These are phyloP conservation scores for Huntiella omanensis DNA, from an alignment of 2,329 filamentous ascomycete species.

Conservation along the genomic window DNA sequence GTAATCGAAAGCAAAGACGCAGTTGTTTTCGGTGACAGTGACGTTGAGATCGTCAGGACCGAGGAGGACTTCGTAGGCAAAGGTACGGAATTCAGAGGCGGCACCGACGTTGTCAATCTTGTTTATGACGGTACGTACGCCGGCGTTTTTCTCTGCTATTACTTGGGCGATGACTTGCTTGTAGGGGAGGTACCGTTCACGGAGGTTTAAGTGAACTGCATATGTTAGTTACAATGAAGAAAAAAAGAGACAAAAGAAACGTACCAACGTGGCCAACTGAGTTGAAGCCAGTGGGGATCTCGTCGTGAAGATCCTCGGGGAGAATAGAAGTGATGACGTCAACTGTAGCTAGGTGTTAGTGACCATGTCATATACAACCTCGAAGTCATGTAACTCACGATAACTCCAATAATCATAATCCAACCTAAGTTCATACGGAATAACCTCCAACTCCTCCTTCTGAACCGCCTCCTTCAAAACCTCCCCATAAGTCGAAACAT, in stretches of 20 bases:
- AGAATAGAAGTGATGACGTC: conserved; percentile 72
- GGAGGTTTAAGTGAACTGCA: conserved; percentile 73
- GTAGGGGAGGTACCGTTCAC: conserved; percentile 65
- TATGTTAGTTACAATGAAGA: conserved; percentile 9
- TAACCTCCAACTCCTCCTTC: conserved; percentile 46
- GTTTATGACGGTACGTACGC: conserved; percentile 80
- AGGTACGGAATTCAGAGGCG: conserved; percentile 75
- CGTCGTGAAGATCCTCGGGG: conserved; percentile 59
- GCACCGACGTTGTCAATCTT: conserved; percentile 78
- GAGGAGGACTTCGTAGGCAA: conserved; percentile 74
- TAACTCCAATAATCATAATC: conserved; percentile 80
- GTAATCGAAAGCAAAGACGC: conserved; percentile 85
- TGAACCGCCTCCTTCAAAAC: conserved; percentile 50
- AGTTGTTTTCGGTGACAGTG: conserved; percentile 61
- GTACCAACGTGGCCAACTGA: conserved; percentile 70
- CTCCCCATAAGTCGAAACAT: conserved; percentile 57
- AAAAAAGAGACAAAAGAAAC: conserved; percentile 15
- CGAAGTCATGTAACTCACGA: conserved; percentile 27
- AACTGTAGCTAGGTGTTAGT: conserved; percentile 24
- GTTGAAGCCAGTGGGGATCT: conserved; percentile 73
- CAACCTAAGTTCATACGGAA: conserved; percentile 58
- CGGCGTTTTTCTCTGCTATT: conserved; percentile 72
- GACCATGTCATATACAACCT: conserved; percentile 9
- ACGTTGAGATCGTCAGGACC: conserved; percentile 73
- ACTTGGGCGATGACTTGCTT: conserved; percentile 73